A percentile compares a stretch with the other conserved stretches of the same genome.
Evolutionary conservation across 495 filamentous ascomycete species (phyloP).

Genomic region (Ascobolus immersus): DNA sequence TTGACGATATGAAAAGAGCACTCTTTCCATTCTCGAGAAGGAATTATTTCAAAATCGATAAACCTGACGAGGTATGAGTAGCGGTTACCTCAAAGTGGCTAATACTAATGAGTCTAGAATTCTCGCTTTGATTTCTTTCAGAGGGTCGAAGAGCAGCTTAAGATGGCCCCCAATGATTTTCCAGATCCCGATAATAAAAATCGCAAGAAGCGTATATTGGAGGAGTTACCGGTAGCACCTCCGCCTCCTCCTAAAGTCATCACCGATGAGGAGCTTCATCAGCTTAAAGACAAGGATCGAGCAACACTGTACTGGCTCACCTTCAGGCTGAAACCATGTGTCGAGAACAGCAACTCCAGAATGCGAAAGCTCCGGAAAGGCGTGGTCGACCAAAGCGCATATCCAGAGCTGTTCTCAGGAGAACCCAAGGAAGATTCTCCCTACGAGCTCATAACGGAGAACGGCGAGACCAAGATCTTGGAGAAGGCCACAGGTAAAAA

Average conservation of each 20-base stretch:
- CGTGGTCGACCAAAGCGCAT: conserved; percentile 42
- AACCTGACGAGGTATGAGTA: conserved; percentile 32
- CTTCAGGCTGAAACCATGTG: conserved; percentile 63
- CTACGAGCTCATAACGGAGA: conserved; percentile 47
- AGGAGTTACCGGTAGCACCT: conserved; percentile 46
- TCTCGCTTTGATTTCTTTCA: conserved; percentile 54
- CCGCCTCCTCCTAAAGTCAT: conserved; percentile 37
- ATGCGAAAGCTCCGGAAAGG: conserved; percentile 65
- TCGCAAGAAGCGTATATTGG: conserved; percentile 61
- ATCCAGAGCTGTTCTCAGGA: conserved; percentile 30
- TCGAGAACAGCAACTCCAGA: conserved; percentile 73
- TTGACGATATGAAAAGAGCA: conserved; percentile 39
- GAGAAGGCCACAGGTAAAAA: conserved; percentile 51
- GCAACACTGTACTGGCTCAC: conserved; percentile 63
- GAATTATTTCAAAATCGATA: conserved; percentile 41
- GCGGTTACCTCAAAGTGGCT: background rate
- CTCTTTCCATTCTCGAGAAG: conserved; percentile 64
- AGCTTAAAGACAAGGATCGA: conserved; percentile 54
- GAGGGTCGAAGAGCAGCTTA: conserved; percentile 43
- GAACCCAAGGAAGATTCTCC: no score
- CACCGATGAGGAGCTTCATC: conserved; percentile 53
- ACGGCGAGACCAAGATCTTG: conserved; percentile 44
- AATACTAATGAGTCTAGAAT: conserved; percentile 21
- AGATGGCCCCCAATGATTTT: conserved; percentile 55
- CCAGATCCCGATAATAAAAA: conserved; percentile 50